Percentiles rank a stretch among this genome's conserved stretches.
phyloP scores from a whole-genome alignment of 768 basidiomycete genomes.

The Lyophyllum semitale region DNA sequence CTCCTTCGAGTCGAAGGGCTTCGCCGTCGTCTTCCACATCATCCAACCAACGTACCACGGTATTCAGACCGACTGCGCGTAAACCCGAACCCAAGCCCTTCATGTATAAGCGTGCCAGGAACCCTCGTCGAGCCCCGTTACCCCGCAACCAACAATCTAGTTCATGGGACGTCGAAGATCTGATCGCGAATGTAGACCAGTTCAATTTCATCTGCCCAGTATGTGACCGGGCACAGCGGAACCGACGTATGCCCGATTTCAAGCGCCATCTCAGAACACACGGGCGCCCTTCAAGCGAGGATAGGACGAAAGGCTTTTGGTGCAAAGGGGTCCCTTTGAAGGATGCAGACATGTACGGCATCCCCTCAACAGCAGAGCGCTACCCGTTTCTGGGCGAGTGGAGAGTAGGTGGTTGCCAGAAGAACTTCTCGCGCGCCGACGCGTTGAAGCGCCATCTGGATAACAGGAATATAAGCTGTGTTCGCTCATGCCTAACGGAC shows the following conservation, averaged over 20 bases:
- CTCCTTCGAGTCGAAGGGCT: slow-evolving; percentile 28
- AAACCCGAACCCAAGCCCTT: slow-evolving; percentile 2
- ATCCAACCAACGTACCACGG: background rate
- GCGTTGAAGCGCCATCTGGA: slow-evolving; percentile 47
- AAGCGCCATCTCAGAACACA: slow-evolving; percentile 60
- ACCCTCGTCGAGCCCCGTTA: slow-evolving; percentile 33
- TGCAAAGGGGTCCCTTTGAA: slow-evolving; percentile 40
- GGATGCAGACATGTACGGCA: slow-evolving; percentile 18
- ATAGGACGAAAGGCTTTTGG: slow-evolving; percentile 32
- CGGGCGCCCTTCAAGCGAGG: slow-evolving; percentile 6
- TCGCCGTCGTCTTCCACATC: slow-evolving; percentile 7
- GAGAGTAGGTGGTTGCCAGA: slow-evolving; percentile 43
- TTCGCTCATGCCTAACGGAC: background rate
- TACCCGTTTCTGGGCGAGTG: slow-evolving; percentile 30
- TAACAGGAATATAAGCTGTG: slow-evolving; percentile 33
- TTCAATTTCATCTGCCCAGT: slow-evolving; percentile 42
- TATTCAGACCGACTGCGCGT: background rate
- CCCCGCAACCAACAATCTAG: slow-evolving; percentile 49
- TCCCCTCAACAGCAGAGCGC: slow-evolving; percentile 18
- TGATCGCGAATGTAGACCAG: slow-evolving; percentile 20
- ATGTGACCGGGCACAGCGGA: slow-evolving; percentile 49
- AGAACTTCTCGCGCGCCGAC: slow-evolving; percentile 44
- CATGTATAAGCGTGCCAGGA: slow-evolving; percentile 18
- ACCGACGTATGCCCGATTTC: slow-evolving; percentile 58
- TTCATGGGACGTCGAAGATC: slow-evolving; percentile 20